A percentile compares a stretch with the other conserved stretches of the same genome.
phyloP scores from a whole-genome alignment of 768 basidiomycete species.

The Gautieria morchelliformis region DNA sequence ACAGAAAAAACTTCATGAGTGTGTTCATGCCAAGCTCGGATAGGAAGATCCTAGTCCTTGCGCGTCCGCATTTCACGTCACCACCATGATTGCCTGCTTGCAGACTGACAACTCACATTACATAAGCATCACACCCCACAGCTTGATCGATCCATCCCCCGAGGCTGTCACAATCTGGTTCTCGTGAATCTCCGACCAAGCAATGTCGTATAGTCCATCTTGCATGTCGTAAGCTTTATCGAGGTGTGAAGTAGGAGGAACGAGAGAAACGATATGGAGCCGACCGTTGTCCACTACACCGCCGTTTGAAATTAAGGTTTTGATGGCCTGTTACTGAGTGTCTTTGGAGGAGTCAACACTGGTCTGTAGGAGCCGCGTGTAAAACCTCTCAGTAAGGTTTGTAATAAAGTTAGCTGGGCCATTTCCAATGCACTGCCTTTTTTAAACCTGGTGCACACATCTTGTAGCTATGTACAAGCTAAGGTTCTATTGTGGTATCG shows the following conservation, averaged over 20 bases:
- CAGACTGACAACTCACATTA: conserved; percentile 41
- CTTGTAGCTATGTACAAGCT: too few relatives aligned
- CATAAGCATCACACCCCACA: conserved; percentile 87
- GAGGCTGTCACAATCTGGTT: conserved; percentile 86
- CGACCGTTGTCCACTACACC: conserved; percentile 93
- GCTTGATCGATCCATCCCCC: conserved; percentile 80
- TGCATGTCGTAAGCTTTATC: conserved; percentile 81
- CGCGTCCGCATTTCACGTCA: conserved; percentile 14
- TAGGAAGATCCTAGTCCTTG: conserved; percentile 64
- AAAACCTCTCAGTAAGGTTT: too few relatives aligned
- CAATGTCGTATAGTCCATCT: conserved; percentile 82
- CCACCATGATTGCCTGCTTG: neutral
- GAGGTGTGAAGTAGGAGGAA: conserved; percentile 32
- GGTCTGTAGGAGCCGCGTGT: too few relatives aligned
- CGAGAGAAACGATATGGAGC: conserved; percentile 52
- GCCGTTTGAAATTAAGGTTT: too few relatives aligned
- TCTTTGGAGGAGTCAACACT: too few relatives aligned
- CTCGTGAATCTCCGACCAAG: conserved; percentile 94
- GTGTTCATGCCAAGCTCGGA: conserved; percentile 92
- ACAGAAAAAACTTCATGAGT: conserved; percentile 86
- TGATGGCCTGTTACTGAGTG: too few relatives aligned
- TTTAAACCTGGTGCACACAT: too few relatives aligned
- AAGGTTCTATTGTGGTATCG: too few relatives aligned
- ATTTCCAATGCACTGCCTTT: too few relatives aligned
- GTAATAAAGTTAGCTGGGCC: too few relatives aligned